Percentiles rank a stretch among this genome's conserved stretches.
Conservation (phyloP, 208 protist genomes). For the Novymonas esmeraldas region DNA sequence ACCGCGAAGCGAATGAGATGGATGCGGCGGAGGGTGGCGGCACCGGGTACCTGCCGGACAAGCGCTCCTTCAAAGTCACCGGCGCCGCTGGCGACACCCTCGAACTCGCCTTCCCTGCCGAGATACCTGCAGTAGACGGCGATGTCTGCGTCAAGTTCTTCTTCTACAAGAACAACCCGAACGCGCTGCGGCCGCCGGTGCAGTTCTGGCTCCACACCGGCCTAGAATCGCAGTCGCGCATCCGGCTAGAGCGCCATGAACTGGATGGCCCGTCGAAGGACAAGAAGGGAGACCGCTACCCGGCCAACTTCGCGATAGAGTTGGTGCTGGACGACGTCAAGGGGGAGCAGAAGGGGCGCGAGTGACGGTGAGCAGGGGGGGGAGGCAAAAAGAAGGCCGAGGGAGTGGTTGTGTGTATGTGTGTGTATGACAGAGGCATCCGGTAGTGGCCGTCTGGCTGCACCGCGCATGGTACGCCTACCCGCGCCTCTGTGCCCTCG, state of each 20-base stretch:
- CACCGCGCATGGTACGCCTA: too few species aligned
- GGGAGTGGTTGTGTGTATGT: too few species aligned
- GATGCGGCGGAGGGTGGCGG: conserved; percentile 27
- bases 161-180: conserved; percentile 68
- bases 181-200: conserved; percentile 62
- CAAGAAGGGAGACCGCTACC: conserved; percentile 64
- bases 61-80: conserved; percentile 18
- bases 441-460: too few species aligned
- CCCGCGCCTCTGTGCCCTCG: too few species aligned
- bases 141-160: conserved; percentile 77
- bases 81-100: conserved; percentile 29
- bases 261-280: conserved; percentile 83
- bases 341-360: conserved; percentile 9
- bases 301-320: conserved; percentile 58
- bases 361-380: neutral
- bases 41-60: conserved; percentile 32
- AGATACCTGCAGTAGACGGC: conserved; percentile 55
- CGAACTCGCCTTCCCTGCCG: conserved; percentile 37
- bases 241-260: conserved; percentile 39
- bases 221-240: conserved; percentile 39
- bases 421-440: too few species aligned
- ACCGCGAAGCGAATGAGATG: conserved; percentile 52
- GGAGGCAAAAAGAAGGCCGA: too few species aligned
- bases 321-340: conserved; percentile 38
- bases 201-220: conserved; percentile 83